Percentiles rank a stretch among this genome's conserved stretches.
phyloP scores from a whole-genome alignment of 2,329 filamentous ascomycete species.

The Magnaporthales sp. region DNA sequence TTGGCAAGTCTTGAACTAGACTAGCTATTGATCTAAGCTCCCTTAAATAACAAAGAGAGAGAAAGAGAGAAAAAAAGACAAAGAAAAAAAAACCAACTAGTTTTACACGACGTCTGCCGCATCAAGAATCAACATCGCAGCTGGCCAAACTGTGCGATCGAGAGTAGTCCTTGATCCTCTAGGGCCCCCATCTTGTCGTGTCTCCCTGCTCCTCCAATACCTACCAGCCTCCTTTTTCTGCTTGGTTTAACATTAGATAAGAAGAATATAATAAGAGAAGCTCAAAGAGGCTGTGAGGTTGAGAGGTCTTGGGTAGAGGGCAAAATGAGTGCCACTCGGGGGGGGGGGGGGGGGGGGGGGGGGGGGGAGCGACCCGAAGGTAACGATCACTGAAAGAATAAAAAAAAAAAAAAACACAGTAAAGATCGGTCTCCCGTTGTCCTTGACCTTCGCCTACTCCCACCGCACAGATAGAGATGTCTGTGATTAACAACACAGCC shows the following conservation, averaged over 20 bases:
- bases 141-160: not conserved
- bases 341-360: no score
- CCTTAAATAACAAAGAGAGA: not conserved
- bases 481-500: not conserved
- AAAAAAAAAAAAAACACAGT: not conserved
- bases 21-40: not conserved
- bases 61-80: not conserved
- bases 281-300: not conserved
- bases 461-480: not conserved
- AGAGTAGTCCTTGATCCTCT: not conserved
- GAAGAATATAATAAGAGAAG: not conserved
- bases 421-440: not conserved
- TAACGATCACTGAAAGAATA: not conserved
- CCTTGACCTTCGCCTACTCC: not conserved
- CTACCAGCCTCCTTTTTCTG: not conserved
- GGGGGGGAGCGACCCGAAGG: not conserved
- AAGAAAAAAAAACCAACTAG: not conserved
- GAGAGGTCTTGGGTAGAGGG: not conserved
- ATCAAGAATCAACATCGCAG: not conserved
- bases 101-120: not conserved
- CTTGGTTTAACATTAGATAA: not conserved
- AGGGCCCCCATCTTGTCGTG: not conserved
- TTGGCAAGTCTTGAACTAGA: not conserved
- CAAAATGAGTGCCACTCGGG: not conserved
- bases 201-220: not conserved